phyloP scores from a whole-genome alignment of 257 asterid genomes.

The Solanum clarkiae region DNA sequence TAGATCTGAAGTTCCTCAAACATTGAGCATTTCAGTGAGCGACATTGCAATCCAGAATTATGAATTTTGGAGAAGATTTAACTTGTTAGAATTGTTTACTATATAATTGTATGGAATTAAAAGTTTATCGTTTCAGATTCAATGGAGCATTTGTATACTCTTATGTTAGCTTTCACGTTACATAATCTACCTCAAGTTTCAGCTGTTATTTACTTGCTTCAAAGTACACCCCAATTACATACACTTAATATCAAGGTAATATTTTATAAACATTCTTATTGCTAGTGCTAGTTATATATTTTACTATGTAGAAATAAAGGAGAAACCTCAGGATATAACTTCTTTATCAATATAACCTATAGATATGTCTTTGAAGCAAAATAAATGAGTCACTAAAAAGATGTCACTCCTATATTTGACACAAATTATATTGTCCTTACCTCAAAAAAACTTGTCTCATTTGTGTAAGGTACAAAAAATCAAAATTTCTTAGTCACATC shows the following conservation, averaged over 20 bases:
- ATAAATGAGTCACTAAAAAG: no score
- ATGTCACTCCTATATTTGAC: no score
- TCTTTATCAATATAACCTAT: background rate
- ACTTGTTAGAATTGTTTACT: background rate
- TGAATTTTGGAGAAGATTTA: background rate
- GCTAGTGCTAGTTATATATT: background rate
- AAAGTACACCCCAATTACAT: background rate
- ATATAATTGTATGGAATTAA: background rate
- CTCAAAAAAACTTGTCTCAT: no score
- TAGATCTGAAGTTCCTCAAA: background rate
- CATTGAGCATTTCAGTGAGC: background rate
- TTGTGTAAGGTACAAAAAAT: no score
- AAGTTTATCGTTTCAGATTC: background rate
- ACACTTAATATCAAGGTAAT: background rate
- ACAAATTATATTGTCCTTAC: no score
- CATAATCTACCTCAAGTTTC: background rate
- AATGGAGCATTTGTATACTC: background rate
- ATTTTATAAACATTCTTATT: background rate
- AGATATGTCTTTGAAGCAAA: background rate
- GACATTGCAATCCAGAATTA: background rate
- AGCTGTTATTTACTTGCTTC: background rate
- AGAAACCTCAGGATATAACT: background rate
- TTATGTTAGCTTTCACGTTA: no score
- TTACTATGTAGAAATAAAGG: background rate
- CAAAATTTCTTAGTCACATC: no score